These are phyloP conservation scores for Pyrus hybrid DNA, from an alignment of 331 rosid genomes.

Conservation along the genomic window DNA sequence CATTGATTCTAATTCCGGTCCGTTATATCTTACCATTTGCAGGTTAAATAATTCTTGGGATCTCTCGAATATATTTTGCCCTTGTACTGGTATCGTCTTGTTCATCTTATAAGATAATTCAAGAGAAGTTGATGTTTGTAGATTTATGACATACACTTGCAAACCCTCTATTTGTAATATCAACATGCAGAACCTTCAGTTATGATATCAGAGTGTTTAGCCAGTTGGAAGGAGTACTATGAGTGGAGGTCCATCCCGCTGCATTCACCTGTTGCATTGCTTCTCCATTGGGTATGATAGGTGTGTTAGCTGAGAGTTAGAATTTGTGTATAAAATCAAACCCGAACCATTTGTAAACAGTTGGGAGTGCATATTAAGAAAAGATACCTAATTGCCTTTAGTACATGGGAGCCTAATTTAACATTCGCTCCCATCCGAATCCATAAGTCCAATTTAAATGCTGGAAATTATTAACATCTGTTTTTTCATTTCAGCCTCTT, in stretches of 20 bases:
- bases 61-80: slow-evolving; percentile 48
- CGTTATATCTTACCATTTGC: slow-evolving; percentile 14
- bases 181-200: slow-evolving; percentile 52
- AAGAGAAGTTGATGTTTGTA: slow-evolving; percentile 4
- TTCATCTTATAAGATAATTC: slow-evolving; percentile 9
- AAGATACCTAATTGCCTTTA: neutral
- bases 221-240: slow-evolving; percentile 71
- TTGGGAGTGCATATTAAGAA: neutral
- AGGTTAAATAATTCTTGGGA: slow-evolving; percentile 60
- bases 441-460: neutral
- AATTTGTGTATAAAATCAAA: neutral
- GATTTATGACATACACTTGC: slow-evolving; percentile 19
- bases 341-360: neutral
- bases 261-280: slow-evolving; percentile 71
- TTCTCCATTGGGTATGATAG: slow-evolving; percentile 82
- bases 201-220: slow-evolving; percentile 32
- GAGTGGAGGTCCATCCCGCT: slow-evolving; percentile 77
- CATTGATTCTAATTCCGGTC: slow-evolving; percentile 14
- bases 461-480: neutral
- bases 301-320: neutral
- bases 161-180: slow-evolving; percentile 38
- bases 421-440: neutral
- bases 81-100: slow-evolving; percentile 59
- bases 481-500: slow-evolving; percentile 57
- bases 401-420: neutral